Conservation (phyloP, 1,284 basidiomycete species). For the Ustilago trichophora region DNA sequence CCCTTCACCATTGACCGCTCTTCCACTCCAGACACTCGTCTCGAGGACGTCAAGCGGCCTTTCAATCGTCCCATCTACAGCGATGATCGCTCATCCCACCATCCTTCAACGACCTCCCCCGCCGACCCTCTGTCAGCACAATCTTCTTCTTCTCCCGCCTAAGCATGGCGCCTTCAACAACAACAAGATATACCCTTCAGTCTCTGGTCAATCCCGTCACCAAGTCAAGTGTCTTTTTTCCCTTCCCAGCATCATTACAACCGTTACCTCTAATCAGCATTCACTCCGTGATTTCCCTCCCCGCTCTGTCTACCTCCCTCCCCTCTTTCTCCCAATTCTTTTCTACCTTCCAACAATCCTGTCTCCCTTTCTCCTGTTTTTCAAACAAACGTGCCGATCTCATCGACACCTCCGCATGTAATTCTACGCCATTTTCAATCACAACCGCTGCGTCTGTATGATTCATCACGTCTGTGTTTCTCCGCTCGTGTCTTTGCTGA, state of each 20-base stretch:
- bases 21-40: slow-evolving; percentile 43
- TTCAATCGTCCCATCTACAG: slow-evolving; percentile 25
- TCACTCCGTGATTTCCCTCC: background rate
- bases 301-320: background rate
- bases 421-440: no score
- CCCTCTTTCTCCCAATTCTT: background rate
- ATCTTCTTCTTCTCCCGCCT: slow-evolving; percentile 7
- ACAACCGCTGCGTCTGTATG: no score
- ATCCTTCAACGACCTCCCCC: background rate
- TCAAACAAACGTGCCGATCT: no score
- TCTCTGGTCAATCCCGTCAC: background rate
- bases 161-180: background rate
- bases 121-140: background rate
- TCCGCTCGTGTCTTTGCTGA: no score
- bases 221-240: background rate
- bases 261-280: slow-evolving; percentile 27
- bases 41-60: slow-evolving; percentile 43
- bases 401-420: no score
- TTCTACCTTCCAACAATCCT: no score
- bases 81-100: background rate
- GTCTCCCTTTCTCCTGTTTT: no score
- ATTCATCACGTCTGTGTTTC: no score
- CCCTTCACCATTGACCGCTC: slow-evolving; percentile 42
- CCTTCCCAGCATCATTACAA: slow-evolving; percentile 1
- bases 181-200: slow-evolving; percentile 14